A percentile compares a stretch with the other conserved stretches of the same genome.
These are phyloP conservation scores for Adansonia madagascariensis DNA, from an alignment of 441 rosid genomes.

Conservation along the genomic window DNA sequence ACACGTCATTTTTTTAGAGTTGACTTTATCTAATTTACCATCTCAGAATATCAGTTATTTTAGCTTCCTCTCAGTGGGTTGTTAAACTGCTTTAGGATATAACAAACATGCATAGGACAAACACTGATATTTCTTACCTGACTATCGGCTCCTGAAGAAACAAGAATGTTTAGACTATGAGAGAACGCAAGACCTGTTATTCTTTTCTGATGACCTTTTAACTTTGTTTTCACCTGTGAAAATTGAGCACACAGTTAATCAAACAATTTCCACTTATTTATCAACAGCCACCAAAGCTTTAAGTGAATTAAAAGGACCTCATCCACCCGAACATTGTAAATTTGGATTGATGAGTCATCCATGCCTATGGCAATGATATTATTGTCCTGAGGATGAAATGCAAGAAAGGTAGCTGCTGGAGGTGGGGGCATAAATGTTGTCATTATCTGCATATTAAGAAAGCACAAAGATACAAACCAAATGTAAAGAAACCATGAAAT, in stretches of 20 bases:
- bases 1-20: too few relatives aligned
- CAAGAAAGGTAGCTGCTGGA: conserved; percentile 77
- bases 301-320: conserved; percentile 47
- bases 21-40: background rate
- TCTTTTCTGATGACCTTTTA: conserved; percentile 76
- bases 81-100: background rate
- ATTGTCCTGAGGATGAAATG: conserved; percentile 85
- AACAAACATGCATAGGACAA: conserved; percentile 5
- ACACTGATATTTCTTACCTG: conserved; percentile 49
- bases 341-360: conserved; percentile 75
- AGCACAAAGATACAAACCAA: background rate
- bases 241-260: conserved; percentile 14
- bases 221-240: conserved; percentile 66
- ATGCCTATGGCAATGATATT: conserved; percentile 81
- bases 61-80: conserved; percentile 10
- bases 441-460: conserved; percentile 60
- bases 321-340: conserved; percentile 76
- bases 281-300: conserved; percentile 21
- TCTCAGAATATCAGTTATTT: background rate
- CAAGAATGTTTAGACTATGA: conserved; percentile 55
- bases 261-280: conserved; percentile 6
- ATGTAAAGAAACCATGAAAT: background rate
- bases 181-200: conserved; percentile 87
- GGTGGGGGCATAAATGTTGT: conserved; percentile 85
- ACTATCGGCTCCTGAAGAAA: conserved; percentile 83